phyloP scores from a whole-genome alignment of 345 rosid genomes.

The Aquilaria malaccensis region DNA sequence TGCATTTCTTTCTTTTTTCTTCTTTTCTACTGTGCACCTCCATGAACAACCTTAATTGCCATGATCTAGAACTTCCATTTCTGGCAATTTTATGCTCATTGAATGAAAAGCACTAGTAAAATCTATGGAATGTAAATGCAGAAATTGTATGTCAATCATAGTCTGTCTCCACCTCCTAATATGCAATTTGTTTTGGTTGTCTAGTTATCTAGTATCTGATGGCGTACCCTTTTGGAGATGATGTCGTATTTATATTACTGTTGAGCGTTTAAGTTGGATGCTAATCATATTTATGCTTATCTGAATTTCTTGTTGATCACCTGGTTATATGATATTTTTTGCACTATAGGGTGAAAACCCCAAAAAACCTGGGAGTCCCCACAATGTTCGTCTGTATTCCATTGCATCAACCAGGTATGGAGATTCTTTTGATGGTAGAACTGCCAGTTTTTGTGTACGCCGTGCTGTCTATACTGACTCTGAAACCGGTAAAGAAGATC shows the following conservation, averaged over 20 bases:
- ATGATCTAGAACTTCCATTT: background rate
- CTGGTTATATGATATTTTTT: background rate
- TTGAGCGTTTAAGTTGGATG: no score
- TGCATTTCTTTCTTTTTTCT: background rate
- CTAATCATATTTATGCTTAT: background rate
- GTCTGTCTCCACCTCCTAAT: no score
- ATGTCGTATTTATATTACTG: no score
- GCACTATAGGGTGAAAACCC: conserved; percentile 88
- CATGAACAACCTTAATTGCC: background rate
- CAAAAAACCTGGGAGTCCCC: conserved; percentile 83
- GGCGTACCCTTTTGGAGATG: no score
- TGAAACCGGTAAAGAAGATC: conserved; percentile 91
- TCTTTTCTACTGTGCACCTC: background rate
- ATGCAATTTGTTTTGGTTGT: no score
- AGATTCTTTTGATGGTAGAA: conserved; percentile 85
- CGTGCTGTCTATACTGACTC: conserved; percentile 94
- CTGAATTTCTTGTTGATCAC: background rate
- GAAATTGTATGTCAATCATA: no score
- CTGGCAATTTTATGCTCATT: background rate
- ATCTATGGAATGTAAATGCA: no score
- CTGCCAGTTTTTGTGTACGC: conserved; percentile 90
- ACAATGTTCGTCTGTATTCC: conserved; percentile 90
- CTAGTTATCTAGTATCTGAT: no score
- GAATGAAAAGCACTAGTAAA: no score
- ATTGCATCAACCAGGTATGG: conserved; percentile 96